Evolutionary conservation across 2,329 filamentous ascomycete species (phyloP).

Genomic region (Microsporum canis): DNA sequence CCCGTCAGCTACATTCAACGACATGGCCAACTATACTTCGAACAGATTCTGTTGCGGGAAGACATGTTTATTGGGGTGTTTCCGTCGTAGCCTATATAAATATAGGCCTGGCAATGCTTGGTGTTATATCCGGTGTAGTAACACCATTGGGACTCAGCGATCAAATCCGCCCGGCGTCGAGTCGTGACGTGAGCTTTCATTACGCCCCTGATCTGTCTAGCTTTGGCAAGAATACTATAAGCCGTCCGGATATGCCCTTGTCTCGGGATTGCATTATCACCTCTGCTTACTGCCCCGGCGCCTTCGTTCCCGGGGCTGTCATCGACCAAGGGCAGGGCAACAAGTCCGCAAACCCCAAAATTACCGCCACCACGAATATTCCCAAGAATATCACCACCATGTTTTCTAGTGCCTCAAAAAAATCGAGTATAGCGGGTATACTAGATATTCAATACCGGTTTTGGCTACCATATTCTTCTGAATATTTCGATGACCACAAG

Average conservation of each 20-base stretch:
- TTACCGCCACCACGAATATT: slow-evolving; percentile 21
- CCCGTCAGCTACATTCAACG: slow-evolving; percentile 28
- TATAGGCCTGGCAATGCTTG: slow-evolving; percentile 7
- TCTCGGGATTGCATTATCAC: slow-evolving; percentile 23
- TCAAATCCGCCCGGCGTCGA: slow-evolving; percentile 18
- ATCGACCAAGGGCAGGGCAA: slow-evolving; percentile 3
- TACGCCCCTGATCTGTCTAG: slow-evolving; percentile 20
- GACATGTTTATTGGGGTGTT: slow-evolving; percentile 19
- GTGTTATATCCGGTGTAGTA: slow-evolving; percentile 30
- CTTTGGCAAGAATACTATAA: slow-evolving; percentile 29
- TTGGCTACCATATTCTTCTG: slow-evolving; percentile 12
- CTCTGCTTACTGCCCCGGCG: slow-evolving; percentile 17
- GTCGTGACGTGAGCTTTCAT: slow-evolving; percentile 7
- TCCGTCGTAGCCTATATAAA: background rate
- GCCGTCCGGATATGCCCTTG: slow-evolving; percentile 23
- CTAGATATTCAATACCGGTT: slow-evolving; percentile 35
- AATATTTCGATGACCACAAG: slow-evolving; percentile 21
- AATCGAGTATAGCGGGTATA: slow-evolving; percentile 30
- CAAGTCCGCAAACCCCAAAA: slow-evolving; percentile 18
- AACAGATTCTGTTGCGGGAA: slow-evolving; percentile 27
- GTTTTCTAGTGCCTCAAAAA: slow-evolving; percentile 25
- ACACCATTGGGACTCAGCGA: slow-evolving; percentile 39
- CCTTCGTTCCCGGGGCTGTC: slow-evolving; percentile 8
- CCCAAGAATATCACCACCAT: slow-evolving; percentile 20
- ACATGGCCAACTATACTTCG: slow-evolving; percentile 35